phyloP scores from a whole-genome alignment of 345 rosid species.

The Chamaenerion angustifolium region DNA sequence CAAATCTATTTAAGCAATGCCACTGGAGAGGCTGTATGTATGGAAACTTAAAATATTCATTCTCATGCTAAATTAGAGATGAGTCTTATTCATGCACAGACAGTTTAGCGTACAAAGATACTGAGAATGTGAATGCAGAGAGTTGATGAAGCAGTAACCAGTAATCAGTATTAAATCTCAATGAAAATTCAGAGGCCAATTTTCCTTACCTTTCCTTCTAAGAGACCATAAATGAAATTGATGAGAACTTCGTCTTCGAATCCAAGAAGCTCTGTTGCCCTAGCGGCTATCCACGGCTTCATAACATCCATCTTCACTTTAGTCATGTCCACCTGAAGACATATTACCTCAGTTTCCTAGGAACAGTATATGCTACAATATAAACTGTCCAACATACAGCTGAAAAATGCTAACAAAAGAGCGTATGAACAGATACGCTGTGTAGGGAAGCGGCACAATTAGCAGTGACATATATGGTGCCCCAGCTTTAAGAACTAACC shows the following conservation, averaged over 20 bases:
- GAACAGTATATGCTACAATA: neutral
- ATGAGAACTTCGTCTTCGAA: constrained; percentile 97
- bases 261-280: constrained; percentile 92
- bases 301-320: constrained; percentile 95
- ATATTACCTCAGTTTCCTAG: neutral
- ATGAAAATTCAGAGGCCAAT: neutral
- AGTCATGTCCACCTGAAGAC: constrained; percentile 55
- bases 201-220: constrained; percentile 65
- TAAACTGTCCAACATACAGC: neutral
- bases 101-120: no score
- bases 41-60: no score
- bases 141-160: no score
- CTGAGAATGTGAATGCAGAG: no score
- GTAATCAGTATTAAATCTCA: neutral
- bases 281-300: constrained; percentile 84
- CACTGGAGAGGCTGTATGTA: no score
- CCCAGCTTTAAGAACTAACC: constrained; percentile 27
- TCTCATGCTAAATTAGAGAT: no score
- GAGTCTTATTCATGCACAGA: no score
- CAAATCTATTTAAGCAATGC: no score
- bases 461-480: no score
- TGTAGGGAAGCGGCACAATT: no score
- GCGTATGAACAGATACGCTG: no score
- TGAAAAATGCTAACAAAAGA: neutral
- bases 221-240: constrained; percentile 86